phyloP scores from a whole-genome alignment of 2,329 filamentous ascomycete species.

The Cucurbitaria berberidis region DNA sequence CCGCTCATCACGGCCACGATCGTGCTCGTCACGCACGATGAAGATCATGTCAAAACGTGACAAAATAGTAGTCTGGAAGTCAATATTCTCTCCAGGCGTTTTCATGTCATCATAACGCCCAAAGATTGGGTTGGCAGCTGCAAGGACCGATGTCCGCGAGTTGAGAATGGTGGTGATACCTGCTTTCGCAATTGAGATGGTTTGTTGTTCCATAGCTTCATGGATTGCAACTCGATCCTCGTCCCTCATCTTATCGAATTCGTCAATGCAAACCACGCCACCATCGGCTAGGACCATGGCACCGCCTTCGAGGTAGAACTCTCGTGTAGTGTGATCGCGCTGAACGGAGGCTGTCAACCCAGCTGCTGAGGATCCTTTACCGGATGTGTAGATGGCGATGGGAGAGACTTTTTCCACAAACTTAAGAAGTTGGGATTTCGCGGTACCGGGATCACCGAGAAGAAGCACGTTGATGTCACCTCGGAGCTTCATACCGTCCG shows the following conservation, averaged over 20 bases:
- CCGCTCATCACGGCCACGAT: conserved; percentile 83
- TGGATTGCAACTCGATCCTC: conserved; percentile 98
- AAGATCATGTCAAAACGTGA: conserved; percentile 99
- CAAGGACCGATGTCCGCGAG: conserved; percentile 90
- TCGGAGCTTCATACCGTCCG: conserved; percentile 95
- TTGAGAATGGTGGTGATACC: conserved; percentile 99
- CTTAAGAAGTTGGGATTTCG: conserved; percentile 95
- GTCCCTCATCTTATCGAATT: conserved; percentile 99
- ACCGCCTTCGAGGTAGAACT: conserved; percentile 97
- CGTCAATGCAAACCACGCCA: conserved; percentile 97
- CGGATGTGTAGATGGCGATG: conserved; percentile 97
- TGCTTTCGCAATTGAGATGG: conserved; percentile 97
- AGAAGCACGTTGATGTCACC: conserved; percentile 98
- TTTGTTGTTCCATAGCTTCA: conserved; percentile 99
- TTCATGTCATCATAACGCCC: conserved; percentile 98
- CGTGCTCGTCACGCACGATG: conserved; percentile 95
- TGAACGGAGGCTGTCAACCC: conserved; percentile 98
- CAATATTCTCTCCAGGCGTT: conserved; percentile 96
- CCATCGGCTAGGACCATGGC: conserved; percentile 98
- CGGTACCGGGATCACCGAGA: conserved; percentile 95
- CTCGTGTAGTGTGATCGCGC: conserved; percentile 85
- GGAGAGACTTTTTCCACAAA: conserved; percentile 97
- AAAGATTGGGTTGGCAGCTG: conserved; percentile 96
- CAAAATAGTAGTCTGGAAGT: conserved; percentile 97
- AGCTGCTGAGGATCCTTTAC: conserved; percentile 95